Percentiles rank a stretch among this genome's conserved stretches.
Conservation (phyloP, 1,139 yeast species). For the Geotrichum klebahnii region DNA sequence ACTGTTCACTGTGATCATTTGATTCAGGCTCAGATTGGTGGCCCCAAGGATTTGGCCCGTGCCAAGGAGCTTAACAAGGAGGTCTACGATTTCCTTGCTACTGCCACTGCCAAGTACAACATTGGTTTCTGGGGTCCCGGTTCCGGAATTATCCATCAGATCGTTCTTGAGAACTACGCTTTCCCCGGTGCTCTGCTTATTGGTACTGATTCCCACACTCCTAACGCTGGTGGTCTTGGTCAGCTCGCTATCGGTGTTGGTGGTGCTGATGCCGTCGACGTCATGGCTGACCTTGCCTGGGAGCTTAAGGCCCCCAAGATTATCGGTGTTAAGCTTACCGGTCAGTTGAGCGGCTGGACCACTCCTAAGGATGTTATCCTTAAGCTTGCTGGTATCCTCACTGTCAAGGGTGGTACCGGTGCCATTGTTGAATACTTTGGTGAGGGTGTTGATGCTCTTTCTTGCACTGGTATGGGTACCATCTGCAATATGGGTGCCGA, state of each 20-base stretch:
- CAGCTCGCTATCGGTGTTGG: constrained; percentile 99
- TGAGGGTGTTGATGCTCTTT: constrained; percentile 91
- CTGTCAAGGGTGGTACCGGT: constrained; percentile 99
- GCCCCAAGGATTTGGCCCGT: constrained; percentile 85
- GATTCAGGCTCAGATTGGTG: constrained; percentile 96
- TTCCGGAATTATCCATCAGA: constrained; percentile 97
- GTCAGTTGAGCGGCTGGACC: constrained; percentile 95
- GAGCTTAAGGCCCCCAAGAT: constrained; percentile 98
- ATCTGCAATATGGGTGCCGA: constrained; percentile 99
- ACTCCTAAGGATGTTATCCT: constrained; percentile 97
- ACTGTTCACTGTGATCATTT: constrained; percentile 99
- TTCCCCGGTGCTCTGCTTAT: constrained; percentile 96
- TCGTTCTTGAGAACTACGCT: constrained; percentile 93
- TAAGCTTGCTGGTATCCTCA: constrained; percentile 92
- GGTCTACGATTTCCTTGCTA: constrained; percentile 89
- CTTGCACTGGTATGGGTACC: constrained; percentile 99
- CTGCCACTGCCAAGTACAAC: constrained; percentile 95
- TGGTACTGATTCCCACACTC: constrained; percentile 99
- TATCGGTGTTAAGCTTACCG: constrained; percentile 94
- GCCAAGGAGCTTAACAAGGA: constrained; percentile 93
- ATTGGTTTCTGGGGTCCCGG: constrained; percentile 99
- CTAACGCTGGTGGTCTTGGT: constrained; percentile 99
- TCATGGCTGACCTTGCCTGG: constrained; percentile 93
- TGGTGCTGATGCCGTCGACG: constrained; percentile 99
- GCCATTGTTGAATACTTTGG: constrained; percentile 96